Conservation (phyloP, 2,329 filamentous ascomycete genomes). For the Sphaerulina populicola region DNA sequence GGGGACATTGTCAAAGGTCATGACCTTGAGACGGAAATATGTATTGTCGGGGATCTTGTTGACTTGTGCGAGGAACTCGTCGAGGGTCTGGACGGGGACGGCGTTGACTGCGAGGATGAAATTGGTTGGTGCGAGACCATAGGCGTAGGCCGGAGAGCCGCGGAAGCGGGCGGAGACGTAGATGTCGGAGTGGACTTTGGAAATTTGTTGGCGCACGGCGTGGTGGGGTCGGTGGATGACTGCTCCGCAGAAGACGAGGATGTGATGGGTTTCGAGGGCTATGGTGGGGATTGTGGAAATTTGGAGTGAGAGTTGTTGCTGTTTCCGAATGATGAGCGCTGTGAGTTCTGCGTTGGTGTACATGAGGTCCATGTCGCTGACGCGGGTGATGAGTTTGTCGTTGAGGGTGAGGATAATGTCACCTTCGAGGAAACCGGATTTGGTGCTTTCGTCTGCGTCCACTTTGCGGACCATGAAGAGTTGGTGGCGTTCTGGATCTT, state of each 20-base stretch:
- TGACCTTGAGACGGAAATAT: slow-evolving; percentile 94
- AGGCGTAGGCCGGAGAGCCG: slow-evolving; percentile 78
- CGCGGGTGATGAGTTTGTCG: slow-evolving; percentile 82
- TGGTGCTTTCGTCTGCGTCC: slow-evolving; percentile 46
- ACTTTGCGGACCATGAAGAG: slow-evolving; percentile 98
- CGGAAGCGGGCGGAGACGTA: slow-evolving; percentile 84
- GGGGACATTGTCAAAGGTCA: slow-evolving; percentile 95
- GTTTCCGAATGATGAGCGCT: slow-evolving; percentile 77
- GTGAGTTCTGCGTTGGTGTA: slow-evolving; percentile 79
- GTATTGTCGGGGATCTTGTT: slow-evolving; percentile 90
- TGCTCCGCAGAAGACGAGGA: slow-evolving; percentile 90
- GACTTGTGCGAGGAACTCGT: slow-evolving; percentile 71
- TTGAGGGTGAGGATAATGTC: slow-evolving; percentile 90
- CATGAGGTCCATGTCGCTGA: slow-evolving; percentile 92
- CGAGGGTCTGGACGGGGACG: slow-evolving; percentile 70
- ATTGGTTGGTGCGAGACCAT: slow-evolving; percentile 88
- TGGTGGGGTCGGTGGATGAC: slow-evolving; percentile 90
- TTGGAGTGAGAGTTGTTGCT: slow-evolving; percentile 65
- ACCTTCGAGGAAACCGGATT: slow-evolving; percentile 61
- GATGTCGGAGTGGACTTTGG: slow-evolving; percentile 89
- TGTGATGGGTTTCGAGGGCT: slow-evolving; percentile 84
- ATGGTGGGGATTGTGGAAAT: slow-evolving; percentile 80
- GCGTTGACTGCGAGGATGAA: slow-evolving; percentile 97
- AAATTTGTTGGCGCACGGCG: slow-evolving; percentile 93
- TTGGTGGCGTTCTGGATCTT: slow-evolving; percentile 87